A percentile compares a stretch with the other conserved stretches of the same genome.
Conservation (phyloP, 345 rosid species). For the Populus deltoides region DNA sequence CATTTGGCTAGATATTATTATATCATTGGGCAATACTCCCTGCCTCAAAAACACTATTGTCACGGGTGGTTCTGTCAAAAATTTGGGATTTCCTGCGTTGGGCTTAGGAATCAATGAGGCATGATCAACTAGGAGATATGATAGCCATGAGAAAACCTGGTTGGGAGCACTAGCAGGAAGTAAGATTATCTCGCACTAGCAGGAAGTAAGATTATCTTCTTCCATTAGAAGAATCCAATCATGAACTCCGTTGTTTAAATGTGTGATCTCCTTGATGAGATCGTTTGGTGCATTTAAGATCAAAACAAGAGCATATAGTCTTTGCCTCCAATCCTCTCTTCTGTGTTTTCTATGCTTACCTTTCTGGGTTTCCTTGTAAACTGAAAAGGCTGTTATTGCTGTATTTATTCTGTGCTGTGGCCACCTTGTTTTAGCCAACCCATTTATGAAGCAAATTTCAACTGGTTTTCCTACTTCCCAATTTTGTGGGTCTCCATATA, state of each 20-base stretch:
- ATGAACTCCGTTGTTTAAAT: too few species aligned
- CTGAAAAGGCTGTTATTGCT: not conserved
- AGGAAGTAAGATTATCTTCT: constrained; percentile 29
- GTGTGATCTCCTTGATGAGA: too few species aligned
- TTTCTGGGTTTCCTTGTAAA: not conserved
- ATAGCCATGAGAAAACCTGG: constrained; percentile 83
- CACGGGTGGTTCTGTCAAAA: not conserved
- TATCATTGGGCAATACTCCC: too few species aligned
- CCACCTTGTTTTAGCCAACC: not conserved
- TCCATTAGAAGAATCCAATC: too few species aligned
- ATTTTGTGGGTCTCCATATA: not conserved
- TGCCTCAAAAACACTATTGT: not conserved
- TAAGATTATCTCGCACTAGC: constrained; percentile 39
- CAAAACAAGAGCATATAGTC: not conserved
- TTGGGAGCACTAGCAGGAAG: constrained; percentile 85
- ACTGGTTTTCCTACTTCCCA: not conserved
- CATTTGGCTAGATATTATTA: too few species aligned
- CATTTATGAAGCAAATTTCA: not conserved
- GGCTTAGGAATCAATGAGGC: constrained; percentile 72
- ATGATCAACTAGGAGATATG: constrained; percentile 78
- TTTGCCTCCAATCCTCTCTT: not conserved
- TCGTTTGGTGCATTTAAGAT: too few species aligned
- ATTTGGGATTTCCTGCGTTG: constrained; percentile 19
- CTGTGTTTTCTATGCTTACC: not conserved
- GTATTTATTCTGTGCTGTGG: not conserved